These are phyloP conservation scores for Globisporangium iwayamae DNA, from an alignment of 352 stramenopile species.

Conservation along the genomic window DNA sequence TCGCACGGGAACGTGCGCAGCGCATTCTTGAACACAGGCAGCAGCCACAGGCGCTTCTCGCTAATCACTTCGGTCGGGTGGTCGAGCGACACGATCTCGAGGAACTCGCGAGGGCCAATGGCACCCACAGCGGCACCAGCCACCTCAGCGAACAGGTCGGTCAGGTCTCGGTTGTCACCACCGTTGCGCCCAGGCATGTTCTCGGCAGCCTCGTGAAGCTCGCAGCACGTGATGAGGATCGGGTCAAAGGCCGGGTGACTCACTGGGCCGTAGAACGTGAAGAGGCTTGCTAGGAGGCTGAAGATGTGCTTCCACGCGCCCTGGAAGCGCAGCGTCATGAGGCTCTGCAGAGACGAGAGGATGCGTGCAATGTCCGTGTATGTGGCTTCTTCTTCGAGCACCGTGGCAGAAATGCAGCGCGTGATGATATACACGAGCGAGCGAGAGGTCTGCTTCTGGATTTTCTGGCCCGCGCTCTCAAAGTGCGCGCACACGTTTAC, in stretches of 20 bases:
- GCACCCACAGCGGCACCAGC: constrained; percentile 58
- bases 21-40: constrained; percentile 75
- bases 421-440: constrained; percentile 66
- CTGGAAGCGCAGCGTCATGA: constrained; percentile 84
- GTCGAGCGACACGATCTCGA: constrained; percentile 71
- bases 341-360: constrained; percentile 70
- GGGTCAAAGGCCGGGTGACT: constrained; percentile 58
- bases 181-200: constrained; percentile 53
- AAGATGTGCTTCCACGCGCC: constrained; percentile 79
- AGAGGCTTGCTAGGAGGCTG: constrained; percentile 62
- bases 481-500: constrained; percentile 68
- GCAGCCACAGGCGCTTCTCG: constrained; percentile 74
- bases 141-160: constrained; percentile 62
- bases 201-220: constrained; percentile 76
- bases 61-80: constrained; percentile 68
- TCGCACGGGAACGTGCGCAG: constrained; percentile 50
- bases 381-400: constrained; percentile 52
- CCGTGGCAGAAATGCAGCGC: constrained; percentile 44
- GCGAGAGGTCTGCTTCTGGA: constrained; percentile 62
- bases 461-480: constrained; percentile 46
- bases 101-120: constrained; percentile 62
- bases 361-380: constrained; percentile 64
- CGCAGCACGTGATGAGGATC: constrained; percentile 67
- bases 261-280: constrained; percentile 61
- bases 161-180: constrained; percentile 32